Evolutionary conservation across 306 rosid species (phyloP).

Genomic region (Pyrus bretschneideri): DNA sequence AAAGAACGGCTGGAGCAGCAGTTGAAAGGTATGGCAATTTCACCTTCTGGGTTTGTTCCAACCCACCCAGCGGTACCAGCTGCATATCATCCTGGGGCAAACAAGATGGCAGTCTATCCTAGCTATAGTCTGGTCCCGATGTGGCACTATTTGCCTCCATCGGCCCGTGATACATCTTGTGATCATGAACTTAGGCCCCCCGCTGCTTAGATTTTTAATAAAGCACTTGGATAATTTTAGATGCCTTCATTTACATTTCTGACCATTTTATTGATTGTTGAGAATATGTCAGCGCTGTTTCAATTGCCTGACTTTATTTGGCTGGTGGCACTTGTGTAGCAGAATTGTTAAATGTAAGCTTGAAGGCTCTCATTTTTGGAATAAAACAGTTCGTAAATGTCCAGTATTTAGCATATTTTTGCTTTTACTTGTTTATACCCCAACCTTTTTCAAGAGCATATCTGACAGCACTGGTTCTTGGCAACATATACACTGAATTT

Average conservation of each 20-base stretch:
- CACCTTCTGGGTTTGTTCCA: slow-evolving; percentile 59
- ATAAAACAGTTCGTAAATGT: slow-evolving; percentile 9
- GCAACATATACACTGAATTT: neutral
- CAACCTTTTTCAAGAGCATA: neutral
- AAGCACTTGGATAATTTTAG: slow-evolving; percentile 2
- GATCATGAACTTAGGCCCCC: slow-evolving; percentile 99
- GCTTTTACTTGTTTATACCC: neutral
- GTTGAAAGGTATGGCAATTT: slow-evolving; percentile 49
- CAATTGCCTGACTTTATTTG: slow-evolving; percentile 15
- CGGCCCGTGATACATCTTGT: slow-evolving; percentile 63
- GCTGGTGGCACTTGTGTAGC: slow-evolving; percentile 14
- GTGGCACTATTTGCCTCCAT: slow-evolving; percentile 83
- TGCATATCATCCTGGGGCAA: slow-evolving; percentile 53
- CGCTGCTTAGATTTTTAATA: slow-evolving; percentile 51
- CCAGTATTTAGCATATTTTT: neutral
- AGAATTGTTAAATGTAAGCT: slow-evolving; percentile 25
- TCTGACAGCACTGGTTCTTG: neutral
- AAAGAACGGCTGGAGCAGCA: slow-evolving; percentile 73
- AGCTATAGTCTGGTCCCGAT: slow-evolving; percentile 72
- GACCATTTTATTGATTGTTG: slow-evolving; percentile 14
- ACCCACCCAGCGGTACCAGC: slow-evolving; percentile 69
- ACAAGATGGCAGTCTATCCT: slow-evolving; percentile 81
- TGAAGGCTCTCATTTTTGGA: slow-evolving; percentile 17
- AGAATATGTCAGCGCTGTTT: slow-evolving; percentile 25
- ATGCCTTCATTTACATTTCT: slow-evolving; percentile 14